These are phyloP conservation scores for Piromyces sp. DNA, from an alignment of 192 early-diverging fungal genomes.

Conservation along the genomic window DNA sequence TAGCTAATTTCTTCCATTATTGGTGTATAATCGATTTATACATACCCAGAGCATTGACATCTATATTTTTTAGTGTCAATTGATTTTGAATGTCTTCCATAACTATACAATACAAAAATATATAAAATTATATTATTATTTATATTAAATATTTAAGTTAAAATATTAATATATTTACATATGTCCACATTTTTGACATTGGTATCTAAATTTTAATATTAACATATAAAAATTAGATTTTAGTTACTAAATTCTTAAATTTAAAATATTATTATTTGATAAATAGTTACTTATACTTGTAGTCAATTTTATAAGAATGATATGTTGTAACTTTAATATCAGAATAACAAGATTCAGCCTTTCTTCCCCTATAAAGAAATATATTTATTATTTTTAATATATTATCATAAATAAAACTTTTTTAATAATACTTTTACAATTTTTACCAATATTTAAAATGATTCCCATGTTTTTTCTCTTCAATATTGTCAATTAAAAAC, in stretches of 20 bases:
- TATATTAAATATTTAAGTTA: background rate
- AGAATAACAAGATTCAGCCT: background rate
- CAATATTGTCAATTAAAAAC: background rate
- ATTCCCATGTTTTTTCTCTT: background rate
- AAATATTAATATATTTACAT: background rate
- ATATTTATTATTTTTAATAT: no score
- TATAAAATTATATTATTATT: no score
- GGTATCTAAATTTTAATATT: background rate
- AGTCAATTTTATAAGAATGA: background rate
- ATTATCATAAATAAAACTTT: no score
- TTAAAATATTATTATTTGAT: no score
- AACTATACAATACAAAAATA: background rate
- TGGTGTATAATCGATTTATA: no score
- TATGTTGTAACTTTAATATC: background rate
- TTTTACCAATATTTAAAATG: background rate
- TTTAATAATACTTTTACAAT: no score
- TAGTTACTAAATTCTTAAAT: no score
- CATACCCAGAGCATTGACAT: background rate
- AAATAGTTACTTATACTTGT: background rate
- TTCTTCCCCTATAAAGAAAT: background rate
- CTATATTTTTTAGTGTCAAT: background rate
- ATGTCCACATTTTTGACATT: background rate
- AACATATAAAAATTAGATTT: no score
- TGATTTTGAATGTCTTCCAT: background rate
- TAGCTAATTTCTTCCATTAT: no score